These are phyloP conservation scores for Colletotrichum echinochloae DNA, from an alignment of 2,329 filamentous ascomycete species.

Conservation along the genomic window DNA sequence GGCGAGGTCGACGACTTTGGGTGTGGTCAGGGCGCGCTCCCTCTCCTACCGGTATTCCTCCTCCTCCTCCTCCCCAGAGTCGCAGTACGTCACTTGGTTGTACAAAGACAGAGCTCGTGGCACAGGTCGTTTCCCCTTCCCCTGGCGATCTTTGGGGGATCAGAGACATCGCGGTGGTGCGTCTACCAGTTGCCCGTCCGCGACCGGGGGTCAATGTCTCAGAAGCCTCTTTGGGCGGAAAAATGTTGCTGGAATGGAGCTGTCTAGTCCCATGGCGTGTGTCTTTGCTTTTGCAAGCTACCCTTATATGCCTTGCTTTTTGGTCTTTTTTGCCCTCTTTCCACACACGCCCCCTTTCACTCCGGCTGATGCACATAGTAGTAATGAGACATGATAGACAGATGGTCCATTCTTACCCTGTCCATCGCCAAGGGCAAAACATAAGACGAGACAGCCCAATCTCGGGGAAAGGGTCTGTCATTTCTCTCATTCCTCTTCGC, in stretches of 20 bases:
- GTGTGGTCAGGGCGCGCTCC: constrained; percentile 35
- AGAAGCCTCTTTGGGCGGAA: not conserved
- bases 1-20: constrained; percentile 17
- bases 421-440: not conserved
- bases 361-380: not conserved
- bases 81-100: constrained; percentile 8
- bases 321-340: not conserved
- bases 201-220: constrained; percentile 30
- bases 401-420: constrained; percentile 7
- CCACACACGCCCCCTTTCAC: not conserved
- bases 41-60: not conserved
- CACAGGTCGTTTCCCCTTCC: not conserved
- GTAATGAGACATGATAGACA: constrained; percentile 12
- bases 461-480: not conserved
- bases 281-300: not conserved
- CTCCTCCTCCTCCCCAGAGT: not conserved
- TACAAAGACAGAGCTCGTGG: not conserved
- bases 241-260: constrained; percentile 6
- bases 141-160: constrained; percentile 34
- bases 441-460: not conserved
- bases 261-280: constrained; percentile 9
- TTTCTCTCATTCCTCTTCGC: not conserved
- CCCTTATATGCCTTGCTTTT: not conserved
- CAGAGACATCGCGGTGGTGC: constrained; percentile 31
- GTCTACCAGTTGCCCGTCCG: constrained; percentile 18